Evolutionary conservation across 352 stramenopile species (phyloP), one percentile per base, ranked within the genome.

Genomic region (Globisporangium cylindrosporum): DNA sequence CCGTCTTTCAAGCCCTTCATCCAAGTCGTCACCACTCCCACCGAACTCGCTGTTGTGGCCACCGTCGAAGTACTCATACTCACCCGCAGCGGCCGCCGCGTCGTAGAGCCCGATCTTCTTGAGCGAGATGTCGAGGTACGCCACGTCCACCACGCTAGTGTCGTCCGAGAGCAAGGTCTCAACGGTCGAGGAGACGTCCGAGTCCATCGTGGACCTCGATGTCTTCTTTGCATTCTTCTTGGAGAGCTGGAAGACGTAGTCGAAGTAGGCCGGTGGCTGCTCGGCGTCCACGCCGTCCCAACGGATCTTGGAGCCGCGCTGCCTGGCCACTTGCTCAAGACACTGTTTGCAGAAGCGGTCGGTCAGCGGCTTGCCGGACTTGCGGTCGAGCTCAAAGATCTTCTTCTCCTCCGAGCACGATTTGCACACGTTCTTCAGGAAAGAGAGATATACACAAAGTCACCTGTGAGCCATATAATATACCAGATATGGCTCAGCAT

Each of bases 271-370:
- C n/a, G 59, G 59, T 8, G 59, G 59, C 24, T 64, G 59, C 59
- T 64, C 59, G 34, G 59, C 59, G 12, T 64, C 59, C 38, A 64
- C 27, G 38, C 59, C 59, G 59, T 64, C 59, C 59, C 59, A 64
- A 9, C 24, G 20, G 59, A 64, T 64, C 59, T 54, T 64, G 38
- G 59, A 64, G 20, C 59, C 59, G 38, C 59, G 59, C 59, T 64
- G 59, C 10, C 8, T 38, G 22, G 59, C 59, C 14, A 70, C 75
- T 57, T 51, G 67, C 66, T 79, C 77, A 55, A 83, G 54, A 34
- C 76, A 83, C 34, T 71, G 20, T 27, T 77, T 80, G 56, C 79
- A 86, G 60, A 86, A 86, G 2, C 77, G 77, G 7, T 81, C 72
- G 38, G 73, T 75, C 36, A 80, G 72, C n/a, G 75, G 72, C 8